phyloP scores from a whole-genome alignment of 1,139 yeast genomes.

The Magnusiomyces ingens region DNA sequence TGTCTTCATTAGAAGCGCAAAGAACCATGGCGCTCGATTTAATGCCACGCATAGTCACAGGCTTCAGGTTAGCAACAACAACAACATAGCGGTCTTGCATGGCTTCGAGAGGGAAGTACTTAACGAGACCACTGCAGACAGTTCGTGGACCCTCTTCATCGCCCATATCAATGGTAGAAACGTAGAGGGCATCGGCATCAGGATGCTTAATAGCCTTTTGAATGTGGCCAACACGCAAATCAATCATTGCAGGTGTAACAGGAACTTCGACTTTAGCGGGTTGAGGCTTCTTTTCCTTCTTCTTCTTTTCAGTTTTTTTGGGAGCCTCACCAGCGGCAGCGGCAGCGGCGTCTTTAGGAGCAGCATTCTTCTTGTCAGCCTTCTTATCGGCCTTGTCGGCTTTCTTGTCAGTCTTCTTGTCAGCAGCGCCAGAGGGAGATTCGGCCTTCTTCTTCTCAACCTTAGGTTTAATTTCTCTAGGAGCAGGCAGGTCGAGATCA shows the following conservation, averaged over 20 bases:
- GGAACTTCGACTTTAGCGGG: slow-evolving; percentile 50
- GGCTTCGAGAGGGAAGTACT: slow-evolving; percentile 67
- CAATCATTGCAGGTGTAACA: slow-evolving; percentile 78
- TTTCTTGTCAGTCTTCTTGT: slow-evolving; percentile 38
- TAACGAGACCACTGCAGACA: slow-evolving; percentile 91
- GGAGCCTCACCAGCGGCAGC: slow-evolving; percentile 29
- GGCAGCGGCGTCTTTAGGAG: slow-evolving; percentile 17
- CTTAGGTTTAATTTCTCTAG: slow-evolving; percentile 61
- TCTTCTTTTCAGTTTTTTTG: slow-evolving; percentile 53
- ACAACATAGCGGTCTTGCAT: slow-evolving; percentile 80
- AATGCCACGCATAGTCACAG: slow-evolving; percentile 90
- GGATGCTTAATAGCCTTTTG: slow-evolving; percentile 97
- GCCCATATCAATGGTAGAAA: slow-evolving; percentile 94
- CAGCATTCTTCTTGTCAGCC: slow-evolving; percentile 16
- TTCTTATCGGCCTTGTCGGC: slow-evolving; percentile 35
- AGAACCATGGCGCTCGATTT: slow-evolving; percentile 95
- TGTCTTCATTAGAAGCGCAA: slow-evolving; percentile 65
- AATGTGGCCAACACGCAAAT: slow-evolving; percentile 92
- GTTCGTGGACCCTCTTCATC: slow-evolving; percentile 96
- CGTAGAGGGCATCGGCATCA: slow-evolving; percentile 92
- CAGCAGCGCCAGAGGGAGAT: slow-evolving; percentile 21
- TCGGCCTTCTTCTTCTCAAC: slow-evolving; percentile 37
- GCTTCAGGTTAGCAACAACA: slow-evolving; percentile 81
- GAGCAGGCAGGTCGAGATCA: slow-evolving; percentile 55
- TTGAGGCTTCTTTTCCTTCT: slow-evolving; percentile 39